phyloP scores from a whole-genome alignment of 345 rosid genomes.

The Kernera saxatilis region DNA sequence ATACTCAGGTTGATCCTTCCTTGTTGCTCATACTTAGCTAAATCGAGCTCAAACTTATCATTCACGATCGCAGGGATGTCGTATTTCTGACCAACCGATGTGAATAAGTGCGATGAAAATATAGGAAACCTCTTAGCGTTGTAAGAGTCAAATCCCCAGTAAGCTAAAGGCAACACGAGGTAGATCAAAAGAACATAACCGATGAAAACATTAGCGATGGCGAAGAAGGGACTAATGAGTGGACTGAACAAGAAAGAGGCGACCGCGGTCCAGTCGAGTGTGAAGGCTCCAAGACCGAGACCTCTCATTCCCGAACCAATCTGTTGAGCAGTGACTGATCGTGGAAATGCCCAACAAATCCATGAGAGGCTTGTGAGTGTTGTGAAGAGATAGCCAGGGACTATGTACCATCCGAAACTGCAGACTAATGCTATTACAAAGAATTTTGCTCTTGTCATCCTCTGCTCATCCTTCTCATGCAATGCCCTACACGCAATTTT shows the following conservation, averaged over 20 bases:
- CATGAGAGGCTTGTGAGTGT: slow-evolving; percentile 82
- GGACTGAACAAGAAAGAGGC: slow-evolving; percentile 85
- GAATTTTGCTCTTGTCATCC: slow-evolving; percentile 75
- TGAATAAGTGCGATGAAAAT: slow-evolving; percentile 78
- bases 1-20: slow-evolving; percentile 79
- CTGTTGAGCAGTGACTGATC: slow-evolving; percentile 81
- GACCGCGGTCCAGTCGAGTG: slow-evolving; percentile 78
- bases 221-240: slow-evolving; percentile 81
- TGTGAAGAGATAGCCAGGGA: slow-evolving; percentile 80
- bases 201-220: slow-evolving; percentile 52
- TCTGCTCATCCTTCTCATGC: slow-evolving; percentile 74
- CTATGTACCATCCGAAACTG: slow-evolving; percentile 65
- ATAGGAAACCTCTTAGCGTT: slow-evolving; percentile 62
- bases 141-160: slow-evolving; percentile 70
- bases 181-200: slow-evolving; percentile 66
- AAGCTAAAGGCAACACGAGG: slow-evolving; percentile 53
- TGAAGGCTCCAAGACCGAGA: slow-evolving; percentile 74
- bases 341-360: slow-evolving; percentile 79
- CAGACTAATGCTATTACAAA: slow-evolving; percentile 65
- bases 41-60: slow-evolving; percentile 65
- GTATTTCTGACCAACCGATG: slow-evolving; percentile 51
- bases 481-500: slow-evolving; percentile 51
- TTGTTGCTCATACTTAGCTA: slow-evolving; percentile 50
- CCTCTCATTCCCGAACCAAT: slow-evolving; percentile 85
- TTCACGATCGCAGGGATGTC: slow-evolving; percentile 65